Conservation (phyloP, 345 rosid genomes). For the Citrus maxima region DNA sequence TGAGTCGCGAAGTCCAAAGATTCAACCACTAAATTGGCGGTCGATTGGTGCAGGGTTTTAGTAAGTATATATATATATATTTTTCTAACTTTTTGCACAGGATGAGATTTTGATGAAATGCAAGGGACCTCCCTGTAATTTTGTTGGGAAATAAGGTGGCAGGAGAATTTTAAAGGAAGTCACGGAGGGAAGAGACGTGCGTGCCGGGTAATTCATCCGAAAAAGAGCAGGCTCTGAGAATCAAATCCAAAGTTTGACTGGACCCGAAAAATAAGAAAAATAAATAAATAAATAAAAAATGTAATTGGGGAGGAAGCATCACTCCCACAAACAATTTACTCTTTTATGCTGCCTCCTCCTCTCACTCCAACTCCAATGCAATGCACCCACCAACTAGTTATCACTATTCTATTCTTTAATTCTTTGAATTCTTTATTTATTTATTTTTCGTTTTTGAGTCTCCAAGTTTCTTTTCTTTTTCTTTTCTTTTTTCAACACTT, state of each 20-base stretch:
- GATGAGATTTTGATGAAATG: neutral
- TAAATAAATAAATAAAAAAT: neutral
- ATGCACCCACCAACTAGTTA: neutral
- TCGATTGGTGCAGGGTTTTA: too few species aligned
- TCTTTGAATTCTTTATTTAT: too few species aligned
- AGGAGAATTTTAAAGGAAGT: neutral
- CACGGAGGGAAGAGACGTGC: conserved; percentile 17
- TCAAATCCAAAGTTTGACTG: conserved; percentile 44
- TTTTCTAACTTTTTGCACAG: too few species aligned
- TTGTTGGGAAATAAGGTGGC: neutral
- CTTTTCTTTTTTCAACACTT: neutral
- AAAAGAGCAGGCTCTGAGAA: conserved; percentile 6
- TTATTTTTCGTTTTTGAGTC: neutral
- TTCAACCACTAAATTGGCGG: neutral
- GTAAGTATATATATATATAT: too few species aligned
- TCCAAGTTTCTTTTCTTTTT: neutral
- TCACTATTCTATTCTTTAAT: neutral
- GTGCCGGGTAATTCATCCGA: conserved; percentile 19
- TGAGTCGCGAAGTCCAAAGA: conserved; percentile 1
- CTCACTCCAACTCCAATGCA: neutral
- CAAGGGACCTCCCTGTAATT: neutral
- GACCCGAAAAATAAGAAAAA: conserved; percentile 19
- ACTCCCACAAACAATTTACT: conserved; percentile 17
- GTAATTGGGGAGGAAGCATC: neutral
- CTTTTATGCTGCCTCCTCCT: neutral